Evolutionary conservation across 768 basidiomycete genomes (phyloP).

Genomic region (Krasilnikovozyma curviuscula): DNA sequence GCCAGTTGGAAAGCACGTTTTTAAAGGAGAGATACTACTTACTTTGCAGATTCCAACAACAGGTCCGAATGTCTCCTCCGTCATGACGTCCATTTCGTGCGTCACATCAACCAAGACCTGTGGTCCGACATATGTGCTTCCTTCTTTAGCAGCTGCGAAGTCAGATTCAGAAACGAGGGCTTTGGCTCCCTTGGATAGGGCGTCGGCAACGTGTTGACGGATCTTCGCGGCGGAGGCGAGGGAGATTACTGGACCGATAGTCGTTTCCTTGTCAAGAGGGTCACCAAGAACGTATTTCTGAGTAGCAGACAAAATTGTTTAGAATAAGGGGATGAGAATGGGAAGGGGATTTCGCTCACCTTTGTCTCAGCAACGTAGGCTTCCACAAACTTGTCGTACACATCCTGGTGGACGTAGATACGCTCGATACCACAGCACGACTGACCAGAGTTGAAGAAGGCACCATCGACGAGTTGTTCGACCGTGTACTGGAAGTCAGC

Average conservation of each 20-base stretch:
- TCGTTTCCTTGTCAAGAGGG: slow-evolving; percentile 51
- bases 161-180: slow-evolving; percentile 47
- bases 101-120: slow-evolving; percentile 77
- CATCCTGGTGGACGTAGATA: slow-evolving; percentile 74
- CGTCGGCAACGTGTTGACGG: slow-evolving; percentile 66
- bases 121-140: slow-evolving; percentile 71
- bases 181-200: slow-evolving; percentile 64
- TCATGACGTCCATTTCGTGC: slow-evolving; percentile 91
- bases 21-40: slow-evolving; percentile 8
- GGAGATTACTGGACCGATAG: slow-evolving; percentile 83
- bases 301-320: background rate
- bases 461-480: slow-evolving; percentile 81
- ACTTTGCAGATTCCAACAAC: slow-evolving; percentile 86
- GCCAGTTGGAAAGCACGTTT: background rate
- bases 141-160: slow-evolving; percentile 40
- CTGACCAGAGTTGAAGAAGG: slow-evolving; percentile 94
- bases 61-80: slow-evolving; percentile 70
- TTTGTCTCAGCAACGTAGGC: slow-evolving; percentile 55
- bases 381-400: slow-evolving; percentile 62
- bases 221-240: slow-evolving; percentile 68
- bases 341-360: slow-evolving; percentile 27
- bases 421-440: slow-evolving; percentile 92
- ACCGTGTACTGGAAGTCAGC: slow-evolving; percentile 67
- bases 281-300: slow-evolving; percentile 73
- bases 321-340: background rate